phyloP scores from a whole-genome alignment of 2,329 filamentous ascomycete genomes.

The Metarhizium rileyi region DNA sequence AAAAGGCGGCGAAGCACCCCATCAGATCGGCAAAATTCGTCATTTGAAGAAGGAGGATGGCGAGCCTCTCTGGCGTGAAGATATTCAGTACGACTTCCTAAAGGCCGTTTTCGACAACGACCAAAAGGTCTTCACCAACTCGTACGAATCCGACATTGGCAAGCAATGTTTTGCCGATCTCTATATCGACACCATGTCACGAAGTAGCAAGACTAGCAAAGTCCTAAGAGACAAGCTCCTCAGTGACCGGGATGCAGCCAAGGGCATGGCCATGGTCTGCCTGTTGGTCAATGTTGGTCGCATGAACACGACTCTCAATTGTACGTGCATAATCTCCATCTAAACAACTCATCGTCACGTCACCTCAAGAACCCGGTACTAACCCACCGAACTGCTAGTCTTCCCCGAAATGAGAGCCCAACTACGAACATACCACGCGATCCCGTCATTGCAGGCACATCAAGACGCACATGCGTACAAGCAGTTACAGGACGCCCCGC shows the following conservation, averaged over 20 bases:
- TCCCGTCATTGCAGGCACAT: conserved; percentile 88
- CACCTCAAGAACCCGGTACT: neutral
- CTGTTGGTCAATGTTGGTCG: conserved; percentile 91
- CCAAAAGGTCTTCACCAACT: conserved; percentile 74
- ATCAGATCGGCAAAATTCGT: conserved; percentile 58
- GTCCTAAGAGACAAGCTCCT: conserved; percentile 94
- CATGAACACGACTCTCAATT: conserved; percentile 98
- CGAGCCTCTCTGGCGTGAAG: conserved; percentile 75
- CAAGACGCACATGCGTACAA: conserved; percentile 96
- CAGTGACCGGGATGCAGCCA: conserved; percentile 81
- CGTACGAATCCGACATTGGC: conserved; percentile 58
- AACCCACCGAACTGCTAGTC: conserved; percentile 43
- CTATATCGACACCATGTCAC: conserved; percentile 97
- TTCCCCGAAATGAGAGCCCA: conserved; percentile 99
- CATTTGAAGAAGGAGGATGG: conserved; percentile 86
- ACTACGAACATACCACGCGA: conserved; percentile 93
- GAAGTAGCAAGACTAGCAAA: conserved; percentile 98
- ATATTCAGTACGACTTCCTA: conserved; percentile 84
- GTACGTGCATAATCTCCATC: conserved; percentile 39
- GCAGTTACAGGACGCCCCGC: conserved; percentile 90
- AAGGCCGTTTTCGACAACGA: conserved; percentile 71
- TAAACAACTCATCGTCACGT: neutral
- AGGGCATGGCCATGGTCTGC: conserved; percentile 99
- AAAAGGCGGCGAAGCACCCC: conserved; percentile 24
- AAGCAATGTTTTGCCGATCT: conserved; percentile 85